Evolutionary conservation across 371 early-diverging fungal genomes (phyloP), one percentile per base, ranked within the genome.

Genomic region (Rhizopus sp.): DNA sequence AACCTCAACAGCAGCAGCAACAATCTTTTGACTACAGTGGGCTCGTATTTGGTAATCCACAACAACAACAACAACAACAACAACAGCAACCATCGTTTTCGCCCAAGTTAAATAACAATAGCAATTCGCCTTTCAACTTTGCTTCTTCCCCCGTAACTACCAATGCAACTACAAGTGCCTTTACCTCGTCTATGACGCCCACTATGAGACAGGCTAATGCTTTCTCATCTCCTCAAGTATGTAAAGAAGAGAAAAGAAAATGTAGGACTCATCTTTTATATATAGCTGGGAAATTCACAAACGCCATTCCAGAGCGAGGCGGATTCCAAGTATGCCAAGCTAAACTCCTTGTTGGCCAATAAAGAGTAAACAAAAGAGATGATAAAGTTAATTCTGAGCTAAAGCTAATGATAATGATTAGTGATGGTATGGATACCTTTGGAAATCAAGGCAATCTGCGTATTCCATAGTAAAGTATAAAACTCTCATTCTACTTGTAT

Each of bases 371-470:
- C n/a, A n/a, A 17, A 41, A 29, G 12, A 35, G 15, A 13, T 23
- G 4, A 31, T 31, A 16, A 23, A n/a, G n/a, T n/a, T n/a, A n/a
- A 40, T 4, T n/a, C 7, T 31, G 15, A n/a, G 15, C 15, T 41
- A 41, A n/a, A 17, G 35, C 23, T 33, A 15, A 38, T 23, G 12
- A 29, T 13, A 30, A 53, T 51, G 4, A 31, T 4, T 59, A 79
- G 81, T 29, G 81, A 79, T 59, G 83, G 83, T 15, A 66, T 76
- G 64, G 83, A 83, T 49, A 79, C 80, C 3, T 83, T 80, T 60
- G 81, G 83, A 33, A 81, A 83, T 49, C 59, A 59, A 39, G 81
- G 81, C 10, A 73, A 73, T 56, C 67, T 81, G 32, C 81, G 83
- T 54, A 65, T 83, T 30, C 83, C 83, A 46, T 50, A 66, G 77